Evolutionary conservation across 2,329 filamentous ascomycete genomes (phyloP), one percentile per base, ranked within the genome.

Genomic region (Lomentospora prolificans): DNA sequence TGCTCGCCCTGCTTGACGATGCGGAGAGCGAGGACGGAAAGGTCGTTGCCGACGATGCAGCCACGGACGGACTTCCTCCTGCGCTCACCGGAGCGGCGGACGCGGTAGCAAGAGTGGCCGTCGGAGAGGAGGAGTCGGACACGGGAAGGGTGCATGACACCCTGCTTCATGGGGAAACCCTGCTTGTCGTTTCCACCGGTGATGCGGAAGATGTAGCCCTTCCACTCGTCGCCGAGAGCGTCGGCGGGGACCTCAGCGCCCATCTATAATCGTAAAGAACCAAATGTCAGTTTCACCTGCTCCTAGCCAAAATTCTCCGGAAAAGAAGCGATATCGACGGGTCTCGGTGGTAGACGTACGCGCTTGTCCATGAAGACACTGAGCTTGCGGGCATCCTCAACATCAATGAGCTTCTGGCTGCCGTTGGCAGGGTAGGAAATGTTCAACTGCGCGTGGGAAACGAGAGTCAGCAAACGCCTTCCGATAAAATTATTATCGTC

Each of bases 81-180:
- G 81, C 94, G 90, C 88, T 99, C 94, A 75, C 94, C 94, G 66
- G 87, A 89, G 75, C 94, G 91, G 79, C 94, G 92, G 74, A 92
- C 85, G 73, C 94, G 92, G 87, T 97, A 99, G 89, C 94, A 99
- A 68, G 90, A 94, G 89, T 97, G 94, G 75, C 94, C 94, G 57
- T 95, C 90, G 73, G 87, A 74, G 72, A 99, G 90, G 70, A 99
- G 88, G 66, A 99, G 90, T 67, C 89, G 87, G 79, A 96, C 94
- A 94, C 94, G 94, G 75, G 89, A 94, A 70, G 94, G 91, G 77
- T 95, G 89, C 84, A 99, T 92, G 75, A 95, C 89, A 84, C 94
- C 94, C 87, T 99, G 95, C 90, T 99, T 99, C 94, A 99, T 99
- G 69, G 94, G 94, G 86, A 99, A 99, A 82, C 94, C 94, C 84